These are phyloP conservation scores for Xylaria polymorpha DNA, from an alignment of 2,329 filamentous ascomycete genomes.

Conservation along the genomic window DNA sequence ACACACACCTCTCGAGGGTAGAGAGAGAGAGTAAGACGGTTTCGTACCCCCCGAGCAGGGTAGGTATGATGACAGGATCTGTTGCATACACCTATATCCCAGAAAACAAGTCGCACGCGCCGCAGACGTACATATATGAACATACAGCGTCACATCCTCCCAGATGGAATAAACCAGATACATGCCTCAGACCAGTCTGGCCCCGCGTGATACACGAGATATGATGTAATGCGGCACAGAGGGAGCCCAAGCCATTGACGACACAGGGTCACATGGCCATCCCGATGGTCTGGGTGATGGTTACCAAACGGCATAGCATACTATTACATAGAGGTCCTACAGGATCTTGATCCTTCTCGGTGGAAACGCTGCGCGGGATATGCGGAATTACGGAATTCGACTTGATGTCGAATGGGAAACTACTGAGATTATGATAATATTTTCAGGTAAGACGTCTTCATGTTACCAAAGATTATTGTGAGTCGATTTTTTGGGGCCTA, in stretches of 20 bases:
- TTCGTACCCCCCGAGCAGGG: conserved; percentile 22
- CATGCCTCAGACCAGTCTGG: neutral
- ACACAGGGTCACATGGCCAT: neutral
- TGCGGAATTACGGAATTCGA: neutral
- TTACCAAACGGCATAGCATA: neutral
- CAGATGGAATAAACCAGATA: neutral
- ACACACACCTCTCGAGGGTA: neutral
- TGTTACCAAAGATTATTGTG: no score
- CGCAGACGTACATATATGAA: neutral
- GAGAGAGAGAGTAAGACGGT: conserved; percentile 23
- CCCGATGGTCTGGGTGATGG: neutral
- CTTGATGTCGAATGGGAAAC: neutral
- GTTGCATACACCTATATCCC: neutral
- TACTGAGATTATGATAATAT: neutral
- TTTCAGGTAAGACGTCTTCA: neutral
- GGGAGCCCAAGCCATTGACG: neutral
- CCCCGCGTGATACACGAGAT: neutral
- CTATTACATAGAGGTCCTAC: neutral
- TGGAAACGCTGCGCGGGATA: neutral
- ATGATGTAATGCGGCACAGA: neutral
- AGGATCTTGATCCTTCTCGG: neutral
- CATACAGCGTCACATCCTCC: neutral
- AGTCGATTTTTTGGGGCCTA: no score
- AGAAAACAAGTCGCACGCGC: neutral
- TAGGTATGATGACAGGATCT: neutral